These are phyloP conservation scores for Trichoderma harzianum DNA, from an alignment of 2,329 filamentous ascomycete species.

Conservation along the genomic window DNA sequence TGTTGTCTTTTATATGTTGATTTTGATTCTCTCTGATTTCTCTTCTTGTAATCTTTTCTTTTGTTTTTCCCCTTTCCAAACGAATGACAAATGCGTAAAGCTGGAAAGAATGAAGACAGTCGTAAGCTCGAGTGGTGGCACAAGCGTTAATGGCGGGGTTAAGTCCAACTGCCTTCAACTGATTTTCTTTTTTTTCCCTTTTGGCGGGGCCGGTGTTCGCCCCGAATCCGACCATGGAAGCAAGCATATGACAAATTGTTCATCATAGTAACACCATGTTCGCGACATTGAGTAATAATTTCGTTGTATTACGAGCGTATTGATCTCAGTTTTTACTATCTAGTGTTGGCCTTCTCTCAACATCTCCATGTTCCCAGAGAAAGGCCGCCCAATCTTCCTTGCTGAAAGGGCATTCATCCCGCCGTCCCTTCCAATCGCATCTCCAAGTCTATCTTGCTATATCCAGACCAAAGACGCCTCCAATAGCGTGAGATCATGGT, in stretches of 20 bases:
- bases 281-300: neutral
- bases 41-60: neutral
- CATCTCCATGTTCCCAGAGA: neutral
- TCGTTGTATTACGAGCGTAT: neutral
- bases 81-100: neutral
- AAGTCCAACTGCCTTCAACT: neutral
- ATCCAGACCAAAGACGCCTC: conserved; percentile 9
- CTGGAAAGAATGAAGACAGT: neutral
- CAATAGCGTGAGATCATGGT: neutral
- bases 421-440: neutral
- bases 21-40: neutral
- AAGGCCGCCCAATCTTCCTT: neutral
- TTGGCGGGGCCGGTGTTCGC: neutral
- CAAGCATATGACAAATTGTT: neutral
- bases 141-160: conserved; percentile 6
- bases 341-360: neutral
- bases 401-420: neutral
- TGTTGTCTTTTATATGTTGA: neutral
- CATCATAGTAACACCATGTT: neutral
- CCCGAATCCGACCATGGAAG: neutral
- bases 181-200: neutral
- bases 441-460: neutral
- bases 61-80: neutral
- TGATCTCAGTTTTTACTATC: conserved; percentile 1
- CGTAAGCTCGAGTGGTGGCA: too few species aligned